Conservation (phyloP, 768 basidiomycete species). For the Amanita inopinata region DNA sequence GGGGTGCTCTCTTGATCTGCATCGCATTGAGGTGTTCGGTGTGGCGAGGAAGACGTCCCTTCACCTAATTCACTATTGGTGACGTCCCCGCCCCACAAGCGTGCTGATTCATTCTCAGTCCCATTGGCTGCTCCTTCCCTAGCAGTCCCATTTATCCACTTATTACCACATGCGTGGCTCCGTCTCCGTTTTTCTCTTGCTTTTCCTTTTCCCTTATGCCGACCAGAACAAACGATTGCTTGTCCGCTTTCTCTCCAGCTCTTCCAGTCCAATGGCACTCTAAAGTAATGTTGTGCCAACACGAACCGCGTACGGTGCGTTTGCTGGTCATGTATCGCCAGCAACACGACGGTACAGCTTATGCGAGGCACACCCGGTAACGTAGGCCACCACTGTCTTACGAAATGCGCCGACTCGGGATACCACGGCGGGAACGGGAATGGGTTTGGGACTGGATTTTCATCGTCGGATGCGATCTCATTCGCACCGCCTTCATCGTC, state of each 20-base stretch:
- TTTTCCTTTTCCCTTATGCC: constrained; percentile 1
- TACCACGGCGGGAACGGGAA: constrained; percentile 63
- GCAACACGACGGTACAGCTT: constrained; percentile 64
- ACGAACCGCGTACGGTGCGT: constrained; percentile 54
- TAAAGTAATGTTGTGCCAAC: constrained; percentile 69
- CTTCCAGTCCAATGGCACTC: constrained; percentile 43
- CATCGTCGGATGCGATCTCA: background rate
- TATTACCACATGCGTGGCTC: background rate
- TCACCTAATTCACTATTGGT: background rate
- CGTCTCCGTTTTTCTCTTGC: background rate
- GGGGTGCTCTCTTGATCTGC: background rate
- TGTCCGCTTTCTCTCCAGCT: constrained; percentile 19
- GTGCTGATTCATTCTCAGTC: background rate
- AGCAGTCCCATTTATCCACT: background rate
- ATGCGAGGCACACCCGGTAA: constrained; percentile 52
- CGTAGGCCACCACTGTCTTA: constrained; percentile 76
- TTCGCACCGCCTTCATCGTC: background rate
- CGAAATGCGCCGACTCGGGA: constrained; percentile 68
- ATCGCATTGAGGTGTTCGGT: background rate
- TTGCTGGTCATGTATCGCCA: constrained; percentile 50
- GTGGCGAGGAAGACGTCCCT: constrained; percentile 2
- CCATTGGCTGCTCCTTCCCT: background rate
- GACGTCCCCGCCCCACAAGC: background rate
- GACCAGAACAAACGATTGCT: constrained; percentile 1
- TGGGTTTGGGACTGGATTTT: constrained; percentile 35